A percentile compares a stretch with the other conserved stretches of the same genome.
phyloP scores from a whole-genome alignment of 164 flowering plant genomes.

The Pachysandra terminalis region DNA sequence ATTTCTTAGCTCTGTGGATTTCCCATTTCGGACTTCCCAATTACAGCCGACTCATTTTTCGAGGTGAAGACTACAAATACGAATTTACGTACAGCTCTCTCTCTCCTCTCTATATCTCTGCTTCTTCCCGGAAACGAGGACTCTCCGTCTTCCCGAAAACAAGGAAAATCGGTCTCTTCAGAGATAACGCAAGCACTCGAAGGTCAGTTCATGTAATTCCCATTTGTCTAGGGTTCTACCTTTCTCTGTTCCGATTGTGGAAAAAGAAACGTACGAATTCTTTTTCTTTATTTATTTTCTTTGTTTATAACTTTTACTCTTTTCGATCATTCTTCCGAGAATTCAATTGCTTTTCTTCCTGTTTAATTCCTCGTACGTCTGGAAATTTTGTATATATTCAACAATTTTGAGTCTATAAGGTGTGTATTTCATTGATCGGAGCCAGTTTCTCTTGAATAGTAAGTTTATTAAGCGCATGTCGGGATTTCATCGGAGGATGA shows the following conservation, averaged over 20 bases:
- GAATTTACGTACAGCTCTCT: too few species aligned
- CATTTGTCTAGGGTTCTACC: neutral
- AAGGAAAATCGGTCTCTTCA: neutral
- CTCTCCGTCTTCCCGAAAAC: neutral
- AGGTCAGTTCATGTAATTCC: neutral
- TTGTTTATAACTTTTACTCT: neutral
- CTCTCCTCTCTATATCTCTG: too few species aligned
- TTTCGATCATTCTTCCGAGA: neutral
- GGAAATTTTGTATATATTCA: neutral
- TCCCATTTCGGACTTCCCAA: too few species aligned
- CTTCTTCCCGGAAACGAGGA: too few species aligned
- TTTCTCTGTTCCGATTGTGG: neutral
- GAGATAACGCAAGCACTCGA: neutral
- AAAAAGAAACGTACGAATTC: neutral
- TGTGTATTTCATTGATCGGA: neutral
- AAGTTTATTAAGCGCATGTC: neutral
- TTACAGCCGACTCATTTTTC: too few species aligned
- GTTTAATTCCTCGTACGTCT: neutral
- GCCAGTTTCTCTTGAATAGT: neutral
- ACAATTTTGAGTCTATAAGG: neutral
- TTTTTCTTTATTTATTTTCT: neutral
- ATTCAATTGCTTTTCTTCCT: neutral
- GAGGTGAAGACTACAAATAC: too few species aligned
- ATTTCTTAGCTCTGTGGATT: too few species aligned
- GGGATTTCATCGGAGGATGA: neutral